Percentiles rank a stretch among this genome's conserved stretches.
Conservation (phyloP, 305 asterid species). For the Nicotiana rustica region DNA sequence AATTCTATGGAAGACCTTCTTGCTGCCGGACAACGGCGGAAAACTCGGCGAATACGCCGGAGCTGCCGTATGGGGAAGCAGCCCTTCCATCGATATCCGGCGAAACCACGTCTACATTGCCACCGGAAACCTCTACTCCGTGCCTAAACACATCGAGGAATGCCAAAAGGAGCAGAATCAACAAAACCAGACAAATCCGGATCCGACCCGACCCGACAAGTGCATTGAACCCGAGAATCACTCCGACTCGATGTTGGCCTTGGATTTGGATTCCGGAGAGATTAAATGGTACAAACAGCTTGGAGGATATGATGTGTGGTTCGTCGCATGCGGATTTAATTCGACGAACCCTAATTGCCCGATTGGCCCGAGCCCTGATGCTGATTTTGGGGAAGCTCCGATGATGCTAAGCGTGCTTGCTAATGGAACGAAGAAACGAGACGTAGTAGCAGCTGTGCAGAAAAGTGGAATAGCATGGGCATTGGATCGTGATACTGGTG, state of each 20-base stretch:
- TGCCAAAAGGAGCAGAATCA: slow-evolving; percentile 53
- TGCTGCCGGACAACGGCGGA: slow-evolving; percentile 57
- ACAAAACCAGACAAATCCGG: slow-evolving; percentile 43
- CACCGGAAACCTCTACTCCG: slow-evolving; percentile 63
- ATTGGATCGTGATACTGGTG: slow-evolving; percentile 52
- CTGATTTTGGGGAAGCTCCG: slow-evolving; percentile 66
- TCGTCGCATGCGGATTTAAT: slow-evolving; percentile 45
- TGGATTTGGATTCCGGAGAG: slow-evolving; percentile 54
- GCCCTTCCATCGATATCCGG: slow-evolving; percentile 60
- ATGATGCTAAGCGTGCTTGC: slow-evolving; percentile 53
- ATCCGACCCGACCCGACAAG: slow-evolving; percentile 47
- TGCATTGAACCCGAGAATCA: slow-evolving; percentile 59
- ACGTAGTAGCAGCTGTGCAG: slow-evolving; percentile 60
- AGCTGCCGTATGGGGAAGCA: slow-evolving; percentile 69
- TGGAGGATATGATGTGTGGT: slow-evolving; percentile 73
- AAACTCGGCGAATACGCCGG: slow-evolving; percentile 53
- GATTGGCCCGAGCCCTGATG: slow-evolving; percentile 55
- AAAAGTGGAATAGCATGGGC: slow-evolving; percentile 74
- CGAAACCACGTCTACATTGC: slow-evolving; percentile 60
- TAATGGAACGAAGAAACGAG: slow-evolving; percentile 42
- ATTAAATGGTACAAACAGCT: slow-evolving; percentile 59
- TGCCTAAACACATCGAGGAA: slow-evolving; percentile 45
- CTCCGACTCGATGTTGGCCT: slow-evolving; percentile 53
- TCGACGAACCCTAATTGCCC: slow-evolving; percentile 54
- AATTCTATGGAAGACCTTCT: slow-evolving; percentile 54